A percentile compares a stretch with the other conserved stretches of the same genome.
Evolutionary conservation across 768 basidiomycete species (phyloP).

Genomic region (Boletus reticuloceps): DNA sequence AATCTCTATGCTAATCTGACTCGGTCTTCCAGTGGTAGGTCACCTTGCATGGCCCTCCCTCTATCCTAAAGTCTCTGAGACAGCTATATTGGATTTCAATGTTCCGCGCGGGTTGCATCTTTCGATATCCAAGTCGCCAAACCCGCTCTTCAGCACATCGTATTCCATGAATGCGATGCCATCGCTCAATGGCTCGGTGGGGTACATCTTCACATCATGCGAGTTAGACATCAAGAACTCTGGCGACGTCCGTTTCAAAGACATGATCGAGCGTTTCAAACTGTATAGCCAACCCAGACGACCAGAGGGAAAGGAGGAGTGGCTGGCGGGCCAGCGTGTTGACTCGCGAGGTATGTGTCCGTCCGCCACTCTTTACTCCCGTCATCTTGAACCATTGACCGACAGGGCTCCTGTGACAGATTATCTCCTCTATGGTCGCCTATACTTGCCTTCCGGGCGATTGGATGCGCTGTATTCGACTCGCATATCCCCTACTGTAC

Average conservation of each 20-base stretch:
- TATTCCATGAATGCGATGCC: slow-evolving; percentile 94
- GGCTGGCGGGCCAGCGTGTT: slow-evolving; percentile 75
- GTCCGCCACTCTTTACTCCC: background rate
- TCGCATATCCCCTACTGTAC: slow-evolving; percentile 72
- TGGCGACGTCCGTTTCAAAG: slow-evolving; percentile 74
- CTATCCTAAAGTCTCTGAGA: slow-evolving; percentile 4
- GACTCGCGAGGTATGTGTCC: slow-evolving; percentile 64
- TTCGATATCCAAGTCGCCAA: slow-evolving; percentile 85
- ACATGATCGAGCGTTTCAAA: slow-evolving; percentile 86
- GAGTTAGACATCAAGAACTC: slow-evolving; percentile 71
- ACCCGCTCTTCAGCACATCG: slow-evolving; percentile 83
- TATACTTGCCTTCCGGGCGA: slow-evolving; percentile 85
- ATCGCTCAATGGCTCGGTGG: slow-evolving; percentile 87
- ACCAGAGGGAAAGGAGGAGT: slow-evolving; percentile 79
- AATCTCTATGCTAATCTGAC: slow-evolving; percentile 90
- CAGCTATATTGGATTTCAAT: slow-evolving; percentile 89
- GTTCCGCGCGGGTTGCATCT: slow-evolving; percentile 80
- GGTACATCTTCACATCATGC: slow-evolving; percentile 91
- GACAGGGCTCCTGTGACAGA: slow-evolving; percentile 45
- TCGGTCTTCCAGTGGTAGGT: slow-evolving; percentile 79
- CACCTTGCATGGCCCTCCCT: slow-evolving; percentile 6
- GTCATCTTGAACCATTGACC: slow-evolving; percentile 21
- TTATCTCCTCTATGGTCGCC: slow-evolving; percentile 89
- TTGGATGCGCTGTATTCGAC: slow-evolving; percentile 89
- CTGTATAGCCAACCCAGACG: slow-evolving; percentile 77